Base-by-base conservation (phyloP, 2,329 filamentous ascomycete species). In the Colletotrichum cuscutae region DNA sequence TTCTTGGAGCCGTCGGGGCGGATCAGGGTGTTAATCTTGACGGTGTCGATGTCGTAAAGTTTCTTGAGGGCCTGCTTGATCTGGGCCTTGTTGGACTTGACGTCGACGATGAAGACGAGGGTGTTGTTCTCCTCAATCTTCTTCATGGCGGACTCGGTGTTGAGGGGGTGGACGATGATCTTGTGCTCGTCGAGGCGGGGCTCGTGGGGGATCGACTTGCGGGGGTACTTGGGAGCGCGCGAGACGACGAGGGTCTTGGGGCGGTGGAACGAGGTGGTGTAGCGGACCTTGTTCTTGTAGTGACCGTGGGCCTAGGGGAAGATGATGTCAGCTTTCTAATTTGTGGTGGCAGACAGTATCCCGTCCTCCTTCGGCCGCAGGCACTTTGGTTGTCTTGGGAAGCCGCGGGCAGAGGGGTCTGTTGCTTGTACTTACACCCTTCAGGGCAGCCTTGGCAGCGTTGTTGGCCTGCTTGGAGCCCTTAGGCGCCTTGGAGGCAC, bases 41-140 rank as follows among this genome's bases (percentile, higher is more conserved):
- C 89, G 80, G 91, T 94, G 84, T 98, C 96, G 79, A 99, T 97
- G 86, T 98, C 97, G 87, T 99, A 99, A 79, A 98, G 93, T 93
- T 97, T 98, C 95, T 98, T 99, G 79, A 99, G 89, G 76, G 96
- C 94, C 82, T 92, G 90, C 92, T 98, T 98, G 89, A 99, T 99
- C 90, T 99, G 97, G 84, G 95, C 92, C 94, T 99, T 99, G 93
- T 99, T 99, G 86, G 96, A 92, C 93, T 97, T 97, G 86, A 96
- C 89, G 80, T 98, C 94, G 83, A 97, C 95, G 80, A 98, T 97
- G 91, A 98, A 98, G 84, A 97, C 95, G 65, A 99, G 92, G 79
- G 97, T 99, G 92, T 99, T 99, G 92, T 99, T 95, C 93, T 99
- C 97, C 91, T 99, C 97, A 81, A 99, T 98, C 94, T 98, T 98